Base-by-base conservation (phyloP, 176 grass and related monocot genomes). In the Oryza nivara region DNA sequence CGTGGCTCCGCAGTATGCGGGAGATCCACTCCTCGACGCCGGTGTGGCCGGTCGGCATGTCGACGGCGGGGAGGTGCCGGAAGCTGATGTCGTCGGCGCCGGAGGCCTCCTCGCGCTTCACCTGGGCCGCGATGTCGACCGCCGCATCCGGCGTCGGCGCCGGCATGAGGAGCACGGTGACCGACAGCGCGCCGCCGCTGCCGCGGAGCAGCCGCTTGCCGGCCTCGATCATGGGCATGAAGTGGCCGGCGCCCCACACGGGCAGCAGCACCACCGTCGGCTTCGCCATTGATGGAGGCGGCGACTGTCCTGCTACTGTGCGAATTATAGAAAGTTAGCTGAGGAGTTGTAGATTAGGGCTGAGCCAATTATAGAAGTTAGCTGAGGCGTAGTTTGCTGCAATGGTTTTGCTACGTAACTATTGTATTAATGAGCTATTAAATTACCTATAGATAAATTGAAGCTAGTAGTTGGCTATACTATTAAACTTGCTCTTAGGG, bases 1-100 rank as follows among this genome's bases (percentile, higher is more conserved):
- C 16, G 45, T 92, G 68, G 51, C 73, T 78, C 25, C 78, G 81
- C 4, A 77, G 70, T 45, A 74, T 78, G 6, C 69, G 64, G 77
- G 90, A 88, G 5, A 88, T 4, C 40, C 63, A 92, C 63, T 92
- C 90, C 82, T 88, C 90, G 25, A 83, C 16, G 66, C 84, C 84
- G 9, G 49, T 17, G 52, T 2, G 26, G 54, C 45, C 65, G 19
- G 35, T 38, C 0, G 88, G 82, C 2, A 23, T 34, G 16, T 77
- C 23, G 3, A 86, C 78, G 40, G 68, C 54, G 6, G 82, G 92
- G 63, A 93, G 82, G 2, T 19, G 34, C 4, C 63, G 1, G 88
- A 93, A 88, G 8, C 30, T 17, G 48, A 93, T 72, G 49, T 51
- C 81, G 2, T 56, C 2, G 2, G 26, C 20, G 49, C 75, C 82